Conservation (phyloP, 2,329 filamentous ascomycete genomes). For the Mollisia scopiformis region DNA sequence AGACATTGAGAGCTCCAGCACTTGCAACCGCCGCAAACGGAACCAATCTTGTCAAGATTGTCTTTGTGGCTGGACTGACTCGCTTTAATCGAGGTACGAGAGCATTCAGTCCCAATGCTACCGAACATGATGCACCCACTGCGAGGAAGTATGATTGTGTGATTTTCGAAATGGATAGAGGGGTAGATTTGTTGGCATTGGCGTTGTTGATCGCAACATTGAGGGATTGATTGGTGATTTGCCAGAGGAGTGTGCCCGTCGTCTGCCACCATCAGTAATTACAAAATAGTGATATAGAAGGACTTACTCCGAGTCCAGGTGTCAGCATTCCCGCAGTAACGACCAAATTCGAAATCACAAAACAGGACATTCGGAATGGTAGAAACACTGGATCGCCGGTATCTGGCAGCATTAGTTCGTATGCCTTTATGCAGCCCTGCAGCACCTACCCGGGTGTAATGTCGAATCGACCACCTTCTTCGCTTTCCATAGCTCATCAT, state of each 20-base stretch:
- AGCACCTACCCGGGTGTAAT: conserved; percentile 79
- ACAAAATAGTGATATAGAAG: neutral
- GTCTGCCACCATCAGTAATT: conserved; percentile 52
- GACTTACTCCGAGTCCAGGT: conserved; percentile 74
- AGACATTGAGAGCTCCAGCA: conserved; percentile 91
- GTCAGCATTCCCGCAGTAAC: conserved; percentile 98
- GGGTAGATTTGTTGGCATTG: conserved; percentile 97
- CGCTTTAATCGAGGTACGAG: conserved; percentile 82
- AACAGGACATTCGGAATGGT: conserved; percentile 97
- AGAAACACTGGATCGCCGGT: conserved; percentile 90
- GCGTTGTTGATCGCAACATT: conserved; percentile 98
- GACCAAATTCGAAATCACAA: conserved; percentile 89
- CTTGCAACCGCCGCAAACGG: conserved; percentile 95
- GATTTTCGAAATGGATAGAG: conserved; percentile 78
- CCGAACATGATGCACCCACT: conserved; percentile 89
- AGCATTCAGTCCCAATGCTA: conserved; percentile 89
- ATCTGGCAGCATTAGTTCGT: conserved; percentile 55
- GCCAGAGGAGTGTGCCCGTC: conserved; percentile 87
- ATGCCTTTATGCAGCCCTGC: neutral
- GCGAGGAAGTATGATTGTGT: conserved; percentile 90
- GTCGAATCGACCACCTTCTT: conserved; percentile 99
- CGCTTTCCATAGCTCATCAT: conserved; percentile 86
- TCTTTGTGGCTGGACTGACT: conserved; percentile 73
- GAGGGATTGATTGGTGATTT: conserved; percentile 94
- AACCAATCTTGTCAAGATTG: conserved; percentile 82